phyloP scores from a whole-genome alignment of 257 asterid genomes.

The Echium plantagineum region DNA sequence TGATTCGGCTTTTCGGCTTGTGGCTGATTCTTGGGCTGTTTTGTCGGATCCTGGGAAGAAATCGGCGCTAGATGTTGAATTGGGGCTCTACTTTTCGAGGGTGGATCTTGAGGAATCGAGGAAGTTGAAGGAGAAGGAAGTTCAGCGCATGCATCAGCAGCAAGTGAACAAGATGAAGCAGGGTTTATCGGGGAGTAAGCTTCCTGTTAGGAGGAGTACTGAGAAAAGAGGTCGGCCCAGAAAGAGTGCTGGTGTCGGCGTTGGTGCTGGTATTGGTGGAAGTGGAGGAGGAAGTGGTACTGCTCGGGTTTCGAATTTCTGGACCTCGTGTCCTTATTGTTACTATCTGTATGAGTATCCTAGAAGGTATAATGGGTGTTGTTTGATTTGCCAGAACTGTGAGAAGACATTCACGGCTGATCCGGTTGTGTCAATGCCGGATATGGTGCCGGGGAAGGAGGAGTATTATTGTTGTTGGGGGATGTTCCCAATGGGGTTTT shows the following conservation, averaged over 20 bases:
- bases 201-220: constrained; percentile 36
- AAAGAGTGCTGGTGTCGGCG: background rate
- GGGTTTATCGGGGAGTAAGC: constrained; percentile 19
- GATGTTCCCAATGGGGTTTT: constrained; percentile 71
- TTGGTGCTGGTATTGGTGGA: constrained; percentile 4
- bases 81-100: constrained; percentile 26
- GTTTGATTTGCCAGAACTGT: constrained; percentile 68
- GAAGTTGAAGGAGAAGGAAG: constrained; percentile 14
- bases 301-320: constrained; percentile 21
- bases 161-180: constrained; percentile 13
- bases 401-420: constrained; percentile 63
- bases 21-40: constrained; percentile 78
- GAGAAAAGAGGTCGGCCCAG: constrained; percentile 1
- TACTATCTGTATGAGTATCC: constrained; percentile 68
- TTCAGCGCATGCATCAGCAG: constrained; percentile 5
- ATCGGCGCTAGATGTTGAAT: constrained; percentile 39
- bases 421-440: constrained; percentile 59
- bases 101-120: constrained; percentile 45
- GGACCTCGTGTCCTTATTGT: constrained; percentile 95
- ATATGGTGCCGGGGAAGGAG: constrained; percentile 65
- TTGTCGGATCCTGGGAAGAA: constrained; percentile 59
- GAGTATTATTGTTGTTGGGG: constrained; percentile 92
- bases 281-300: constrained; percentile 6
- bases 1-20: constrained; percentile 83
- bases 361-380: constrained; percentile 54